Base-by-base conservation (phyloP, 139 green algal genomes). In the Chlorella sp. region DNA sequence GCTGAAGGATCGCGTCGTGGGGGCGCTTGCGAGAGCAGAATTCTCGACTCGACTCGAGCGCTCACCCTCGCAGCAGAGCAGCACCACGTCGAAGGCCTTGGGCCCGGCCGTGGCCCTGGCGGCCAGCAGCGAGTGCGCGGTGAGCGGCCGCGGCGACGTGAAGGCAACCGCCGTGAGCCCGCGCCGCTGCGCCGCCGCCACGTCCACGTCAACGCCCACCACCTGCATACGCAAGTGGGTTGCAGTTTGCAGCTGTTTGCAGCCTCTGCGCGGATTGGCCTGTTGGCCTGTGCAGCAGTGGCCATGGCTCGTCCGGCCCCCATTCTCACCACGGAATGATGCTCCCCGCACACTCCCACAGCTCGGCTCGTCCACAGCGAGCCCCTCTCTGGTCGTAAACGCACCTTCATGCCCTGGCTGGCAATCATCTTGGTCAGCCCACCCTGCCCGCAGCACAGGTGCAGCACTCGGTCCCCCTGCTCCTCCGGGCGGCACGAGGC, bases 371-470 rank as follows among this genome's bases (percentile, higher is more conserved):
- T n/a, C n/a, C n/a, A n/a, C n/a, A n/a, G n/a, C n/a, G 29, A 70
- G 63, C 20, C 36, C 31, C 17, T 55, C 26, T 42, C 24, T 62
- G 27, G 22, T 64, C 23, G 22, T 64, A 23, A 2, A 27, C 75
- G 17, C 60, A 83, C 81, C 59, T 79, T 69, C 68, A 92, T 72
- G 5, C 88, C 88, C 36, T 86, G 77, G 61, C 81, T 88, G n/a
- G 85, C 84, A 29, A 93, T 77, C 71, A 91, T 80, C 83, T 93
- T 93, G 30, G 87, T 92, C 10, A 93, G 71, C 1, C 74, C 83
- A 2, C 85, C 88, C 31, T 77, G 62, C 26, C 78, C 87, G 73
- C 85, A 91, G 4, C 72, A 79, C 27, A 92, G 60, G 76, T 93
- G 88, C 68, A 93, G 76, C 66, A 92, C 71, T 0, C 62, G 33